Evolutionary conservation across 495 filamentous ascomycete species (phyloP), one percentile per base, ranked within the genome.

Genomic region (Podospora pseudocomata): DNA sequence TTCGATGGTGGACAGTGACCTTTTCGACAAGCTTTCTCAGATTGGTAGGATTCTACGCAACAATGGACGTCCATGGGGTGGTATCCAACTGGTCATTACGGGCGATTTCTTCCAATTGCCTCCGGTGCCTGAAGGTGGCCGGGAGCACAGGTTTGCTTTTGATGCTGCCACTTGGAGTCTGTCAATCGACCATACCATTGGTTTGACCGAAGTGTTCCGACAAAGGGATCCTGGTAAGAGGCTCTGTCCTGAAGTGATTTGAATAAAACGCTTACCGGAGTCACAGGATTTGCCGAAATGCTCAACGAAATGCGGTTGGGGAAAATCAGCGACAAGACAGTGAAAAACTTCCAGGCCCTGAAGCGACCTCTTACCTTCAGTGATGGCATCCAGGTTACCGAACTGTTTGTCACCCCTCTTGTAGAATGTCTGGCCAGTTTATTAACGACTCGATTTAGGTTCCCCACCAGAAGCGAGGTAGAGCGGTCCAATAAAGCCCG

Each of bases 51-150:
- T 80, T 2, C 80, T 88, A 64, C 86, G 92, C 59, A 97, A 93
- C 72, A 97, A 97, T 75, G 95, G 92, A 11, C 84, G 91, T 6
- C 90, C 96, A 0, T 99, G 97, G 81, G 95, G 95, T 63, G 95
- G 96, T 6, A 98, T 99, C 60, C 95, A 99, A 74, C 85, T 99
- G 34, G 86, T 99, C 56, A 91, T 99, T 60, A 98, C 96, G 0
- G 95, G 95, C 3, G 95, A 99, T 75, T 99, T 98, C 78, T 99
- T 98, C 78, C 95, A 99, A 78, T 77, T 99, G 16, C 95, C 95
- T 4, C 95, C 95, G 2, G 95, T 99, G 2, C 93, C 95, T 4
- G 96, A 83, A 23, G 76, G 72, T 56, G 78, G 79, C 23, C 86
- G 86, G 58, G 82, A 89, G 16, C 85, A 88, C 56, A 97, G 92